These are phyloP conservation scores for Trifolium fragiferum DNA, from an alignment of 306 rosid species.

Conservation along the genomic window DNA sequence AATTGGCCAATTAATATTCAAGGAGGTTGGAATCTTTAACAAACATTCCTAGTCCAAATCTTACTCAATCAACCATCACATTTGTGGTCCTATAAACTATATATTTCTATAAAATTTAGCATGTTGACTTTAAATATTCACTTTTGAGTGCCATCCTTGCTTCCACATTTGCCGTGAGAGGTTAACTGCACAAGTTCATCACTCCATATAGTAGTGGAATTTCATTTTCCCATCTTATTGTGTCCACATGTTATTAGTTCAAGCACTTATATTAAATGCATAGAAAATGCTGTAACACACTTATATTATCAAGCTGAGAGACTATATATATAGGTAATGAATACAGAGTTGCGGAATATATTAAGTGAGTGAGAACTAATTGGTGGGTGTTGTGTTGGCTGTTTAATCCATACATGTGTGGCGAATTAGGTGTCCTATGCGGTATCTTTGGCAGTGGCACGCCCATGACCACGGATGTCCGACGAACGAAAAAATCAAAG, in stretches of 20 bases:
- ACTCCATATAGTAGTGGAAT: slow-evolving; percentile 3
- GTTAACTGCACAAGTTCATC: neutral
- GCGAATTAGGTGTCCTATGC: no score
- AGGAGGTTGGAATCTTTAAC: neutral
- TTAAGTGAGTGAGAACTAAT: no score
- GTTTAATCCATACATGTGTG: no score
- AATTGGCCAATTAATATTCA: neutral
- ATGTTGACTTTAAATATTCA: slow-evolving; percentile 16
- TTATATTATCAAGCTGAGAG: no score
- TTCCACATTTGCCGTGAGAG: no score
- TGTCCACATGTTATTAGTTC: neutral
- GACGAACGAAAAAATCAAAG: no score
- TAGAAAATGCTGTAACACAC: neutral
- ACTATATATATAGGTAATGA: no score
- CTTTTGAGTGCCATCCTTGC: neutral
- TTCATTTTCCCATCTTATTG: slow-evolving; percentile 8
- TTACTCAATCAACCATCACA: slow-evolving; percentile 11
- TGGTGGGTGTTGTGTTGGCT: no score
- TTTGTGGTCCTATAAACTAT: neutral
- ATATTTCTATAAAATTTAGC: neutral
- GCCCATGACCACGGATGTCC: no score
- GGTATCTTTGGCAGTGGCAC: no score
- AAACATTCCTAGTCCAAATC: slow-evolving; percentile 17
- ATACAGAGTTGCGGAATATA: no score
- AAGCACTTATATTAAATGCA: neutral